These are phyloP conservation scores for Furculomyces boomerangus DNA, from an alignment of 371 early-diverging fungal species.

Conservation along the genomic window DNA sequence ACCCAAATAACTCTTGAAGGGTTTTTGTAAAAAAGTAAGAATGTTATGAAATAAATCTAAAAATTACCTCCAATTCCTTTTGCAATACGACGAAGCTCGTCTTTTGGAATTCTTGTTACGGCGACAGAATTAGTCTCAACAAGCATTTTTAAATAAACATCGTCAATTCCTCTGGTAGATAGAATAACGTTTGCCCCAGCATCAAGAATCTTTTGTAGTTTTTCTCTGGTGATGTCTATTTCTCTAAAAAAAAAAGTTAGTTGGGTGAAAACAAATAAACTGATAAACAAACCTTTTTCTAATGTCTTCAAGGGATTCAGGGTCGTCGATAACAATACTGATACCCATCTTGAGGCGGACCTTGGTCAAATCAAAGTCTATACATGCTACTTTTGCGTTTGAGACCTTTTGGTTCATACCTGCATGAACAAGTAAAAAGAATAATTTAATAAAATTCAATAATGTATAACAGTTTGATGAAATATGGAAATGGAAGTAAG, in stretches of 20 bases:
- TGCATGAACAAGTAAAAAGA: not conserved
- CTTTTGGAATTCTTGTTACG: constrained; percentile 93
- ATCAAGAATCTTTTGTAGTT: constrained; percentile 87
- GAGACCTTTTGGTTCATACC: constrained; percentile 72
- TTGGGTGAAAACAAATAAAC: constrained; percentile 8
- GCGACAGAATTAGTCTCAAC: constrained; percentile 89
- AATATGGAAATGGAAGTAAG: not conserved
- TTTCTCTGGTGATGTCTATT: constrained; percentile 89
- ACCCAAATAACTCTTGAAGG: not conserved
- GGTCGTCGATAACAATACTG: constrained; percentile 94
- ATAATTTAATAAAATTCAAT: not conserved
- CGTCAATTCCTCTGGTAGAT: constrained; percentile 99
- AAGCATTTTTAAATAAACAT: constrained; percentile 93
- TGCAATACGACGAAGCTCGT: constrained; percentile 95
- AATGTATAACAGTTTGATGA: not conserved
- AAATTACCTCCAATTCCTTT: constrained; percentile 74
- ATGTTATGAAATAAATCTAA: too few relatives aligned
- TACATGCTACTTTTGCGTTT: constrained; percentile 94
- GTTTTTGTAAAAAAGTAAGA: not conserved
- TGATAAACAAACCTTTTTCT: constrained; percentile 42
- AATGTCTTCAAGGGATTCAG: constrained; percentile 95
- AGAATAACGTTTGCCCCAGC: constrained; percentile 97
- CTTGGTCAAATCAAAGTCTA: constrained; percentile 99
- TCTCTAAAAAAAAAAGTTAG: constrained; percentile 35
- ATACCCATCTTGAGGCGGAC: constrained; percentile 98